Conservation (phyloP, 2,329 filamentous ascomycete species). For the Cryphonectria carpinicola region DNA sequence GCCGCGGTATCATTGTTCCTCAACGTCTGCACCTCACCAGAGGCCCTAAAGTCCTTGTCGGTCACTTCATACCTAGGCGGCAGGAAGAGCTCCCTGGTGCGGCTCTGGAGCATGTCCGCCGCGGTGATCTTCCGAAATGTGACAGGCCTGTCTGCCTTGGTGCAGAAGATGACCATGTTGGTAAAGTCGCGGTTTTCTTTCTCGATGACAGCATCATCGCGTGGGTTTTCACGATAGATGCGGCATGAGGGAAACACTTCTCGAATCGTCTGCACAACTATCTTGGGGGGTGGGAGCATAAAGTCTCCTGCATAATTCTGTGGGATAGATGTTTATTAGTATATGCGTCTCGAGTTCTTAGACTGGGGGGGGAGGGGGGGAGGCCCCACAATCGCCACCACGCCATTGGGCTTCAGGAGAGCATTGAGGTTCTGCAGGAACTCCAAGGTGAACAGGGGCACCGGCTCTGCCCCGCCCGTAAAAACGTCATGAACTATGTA, state of each 20-base stretch:
- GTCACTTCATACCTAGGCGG: constrained; percentile 73
- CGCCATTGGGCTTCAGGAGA: constrained; percentile 77
- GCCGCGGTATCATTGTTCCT: constrained; percentile 65
- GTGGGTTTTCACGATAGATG: constrained; percentile 79
- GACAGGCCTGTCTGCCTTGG: constrained; percentile 59
- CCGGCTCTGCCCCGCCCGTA: constrained; percentile 91
- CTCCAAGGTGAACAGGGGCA: constrained; percentile 82
- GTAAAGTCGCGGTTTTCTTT: constrained; percentile 72
- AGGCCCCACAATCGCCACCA: constrained; percentile 78
- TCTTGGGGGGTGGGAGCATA: constrained; percentile 71
- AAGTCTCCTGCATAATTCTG: constrained; percentile 96
- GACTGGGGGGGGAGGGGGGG: neutral
- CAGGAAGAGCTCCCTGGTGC: constrained; percentile 71
- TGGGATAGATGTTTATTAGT: constrained; percentile 12
- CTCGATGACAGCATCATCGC: constrained; percentile 52
- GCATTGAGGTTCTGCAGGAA: constrained; percentile 74
- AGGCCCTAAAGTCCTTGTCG: constrained; percentile 46
- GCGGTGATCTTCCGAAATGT: constrained; percentile 68
- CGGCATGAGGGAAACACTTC: constrained; percentile 87
- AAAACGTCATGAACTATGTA: constrained; percentile 99
- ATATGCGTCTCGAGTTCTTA: neutral
- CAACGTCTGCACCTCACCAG: constrained; percentile 58
- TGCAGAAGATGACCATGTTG: constrained; percentile 96
- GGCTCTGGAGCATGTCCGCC: constrained; percentile 73
- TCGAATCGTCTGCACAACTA: constrained; percentile 81